These are phyloP conservation scores for Taiozyma sp. DNA, from an alignment of 1,139 yeast genomes.

Conservation along the genomic window DNA sequence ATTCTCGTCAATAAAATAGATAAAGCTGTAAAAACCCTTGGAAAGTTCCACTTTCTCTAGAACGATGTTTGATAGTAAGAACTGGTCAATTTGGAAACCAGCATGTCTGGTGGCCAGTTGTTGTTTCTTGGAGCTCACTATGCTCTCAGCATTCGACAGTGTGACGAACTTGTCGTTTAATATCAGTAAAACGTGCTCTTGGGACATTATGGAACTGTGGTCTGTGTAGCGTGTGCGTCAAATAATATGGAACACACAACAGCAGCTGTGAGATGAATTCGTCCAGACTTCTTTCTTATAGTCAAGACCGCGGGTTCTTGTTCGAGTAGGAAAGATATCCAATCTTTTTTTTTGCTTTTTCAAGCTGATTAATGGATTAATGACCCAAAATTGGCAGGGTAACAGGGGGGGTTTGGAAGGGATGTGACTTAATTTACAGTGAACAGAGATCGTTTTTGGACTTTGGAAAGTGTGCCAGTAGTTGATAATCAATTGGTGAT, in stretches of 20 bases:
- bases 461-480: too few relatives aligned
- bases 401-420: too few relatives aligned
- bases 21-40: conserved; percentile 18
- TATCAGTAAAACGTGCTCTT: conserved; percentile 17
- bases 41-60: conserved; percentile 16
- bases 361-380: neutral
- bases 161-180: conserved; percentile 22
- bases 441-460: too few relatives aligned
- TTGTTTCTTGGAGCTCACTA: conserved; percentile 14
- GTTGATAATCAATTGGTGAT: too few relatives aligned
- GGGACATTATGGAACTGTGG: neutral
- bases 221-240: conserved; percentile 1
- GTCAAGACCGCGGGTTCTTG: too few relatives aligned
- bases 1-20: conserved; percentile 19
- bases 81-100: conserved; percentile 18
- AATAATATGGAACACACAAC: neutral
- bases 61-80: conserved; percentile 21
- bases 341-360: neutral
- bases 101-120: conserved; percentile 12
- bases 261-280: too few relatives aligned
- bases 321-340: neutral
- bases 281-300: too few relatives aligned
- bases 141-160: conserved; percentile 18
- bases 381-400: neutral
- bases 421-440: too few relatives aligned